Conservation (phyloP, 129 eudicot species). For the Dittrichia graveolens region DNA sequence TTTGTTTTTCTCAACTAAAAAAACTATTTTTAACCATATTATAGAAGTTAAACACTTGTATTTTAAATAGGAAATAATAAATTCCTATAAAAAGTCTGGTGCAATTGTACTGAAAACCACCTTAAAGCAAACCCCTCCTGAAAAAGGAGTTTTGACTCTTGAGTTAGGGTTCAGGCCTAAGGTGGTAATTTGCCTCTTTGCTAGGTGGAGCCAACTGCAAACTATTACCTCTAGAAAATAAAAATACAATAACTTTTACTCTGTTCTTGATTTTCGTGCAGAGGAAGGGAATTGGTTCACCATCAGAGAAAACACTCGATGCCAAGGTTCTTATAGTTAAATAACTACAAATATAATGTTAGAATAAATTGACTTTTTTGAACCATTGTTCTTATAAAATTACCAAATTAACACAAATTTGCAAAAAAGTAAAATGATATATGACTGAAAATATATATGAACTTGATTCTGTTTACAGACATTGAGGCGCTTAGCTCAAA, state of each 20-base stretch:
- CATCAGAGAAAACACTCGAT: slow-evolving; percentile 74
- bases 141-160: not conserved
- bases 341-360: slow-evolving; percentile 1
- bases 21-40: not conserved
- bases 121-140: too few species aligned
- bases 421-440: not conserved
- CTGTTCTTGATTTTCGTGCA: slow-evolving; percentile 37
- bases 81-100: too few species aligned
- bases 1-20: too few species aligned
- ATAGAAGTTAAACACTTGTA: too few species aligned
- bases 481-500: slow-evolving; percentile 95
- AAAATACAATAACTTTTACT: not conserved
- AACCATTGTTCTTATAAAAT: not conserved
- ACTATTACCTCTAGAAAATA: not conserved
- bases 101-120: too few species aligned
- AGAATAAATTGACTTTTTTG: not conserved
- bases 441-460: not conserved
- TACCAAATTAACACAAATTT: not conserved
- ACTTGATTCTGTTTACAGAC: slow-evolving; percentile 56
- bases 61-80: too few species aligned
- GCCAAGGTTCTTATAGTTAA: slow-evolving; percentile 65
- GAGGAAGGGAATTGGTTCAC: slow-evolving; percentile 73
- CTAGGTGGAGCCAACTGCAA: not conserved
- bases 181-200: slow-evolving; percentile 12
- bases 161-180: slow-evolving; percentile 15